These are phyloP conservation scores for Parasarocladium wereldwijsianum DNA, from an alignment of 2,329 filamentous ascomycete species.

Conservation along the genomic window DNA sequence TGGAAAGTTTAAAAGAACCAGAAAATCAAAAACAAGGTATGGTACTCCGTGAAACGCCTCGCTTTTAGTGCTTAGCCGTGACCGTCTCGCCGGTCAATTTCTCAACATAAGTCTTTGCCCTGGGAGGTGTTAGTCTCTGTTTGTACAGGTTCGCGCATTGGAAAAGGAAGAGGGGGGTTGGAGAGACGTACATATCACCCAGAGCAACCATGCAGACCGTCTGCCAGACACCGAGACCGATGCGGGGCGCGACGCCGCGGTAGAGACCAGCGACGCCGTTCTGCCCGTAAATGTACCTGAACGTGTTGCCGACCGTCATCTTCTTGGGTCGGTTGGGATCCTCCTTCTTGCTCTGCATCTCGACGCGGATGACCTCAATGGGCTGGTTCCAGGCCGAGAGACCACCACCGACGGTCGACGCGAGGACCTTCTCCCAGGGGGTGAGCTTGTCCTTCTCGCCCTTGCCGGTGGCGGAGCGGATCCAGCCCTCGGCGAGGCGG, in stretches of 20 bases:
- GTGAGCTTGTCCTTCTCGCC: conserved; percentile 63
- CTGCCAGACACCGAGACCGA: conserved; percentile 95
- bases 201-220: conserved; percentile 99
- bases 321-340: conserved; percentile 98
- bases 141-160: conserved; percentile 6
- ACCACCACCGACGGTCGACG: conserved; percentile 79
- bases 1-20: conserved; percentile 3
- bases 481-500: conserved; percentile 78
- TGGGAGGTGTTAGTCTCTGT: conserved; percentile 19
- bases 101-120: conserved; percentile 54
- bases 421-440: conserved; percentile 75
- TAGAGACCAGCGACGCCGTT: conserved; percentile 90
- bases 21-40: conserved; percentile 10
- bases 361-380: conserved; percentile 97
- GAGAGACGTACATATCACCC: conserved; percentile 73
- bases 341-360: conserved; percentile 99
- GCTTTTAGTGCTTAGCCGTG: conserved; percentile 50
- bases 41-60: conserved; percentile 18
- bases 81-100: conserved; percentile 49
- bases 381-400: conserved; percentile 98
- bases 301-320: conserved; percentile 83
- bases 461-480: conserved; percentile 68
- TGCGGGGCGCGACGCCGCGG: conserved; percentile 85
- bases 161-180: conserved; percentile 2
- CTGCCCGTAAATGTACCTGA: conserved; percentile 74